Percentiles rank a stretch among this genome's conserved stretches.
Evolutionary conservation across 192 early-diverging fungal genomes (phyloP).

Genomic region (Coemansia sp.): DNA sequence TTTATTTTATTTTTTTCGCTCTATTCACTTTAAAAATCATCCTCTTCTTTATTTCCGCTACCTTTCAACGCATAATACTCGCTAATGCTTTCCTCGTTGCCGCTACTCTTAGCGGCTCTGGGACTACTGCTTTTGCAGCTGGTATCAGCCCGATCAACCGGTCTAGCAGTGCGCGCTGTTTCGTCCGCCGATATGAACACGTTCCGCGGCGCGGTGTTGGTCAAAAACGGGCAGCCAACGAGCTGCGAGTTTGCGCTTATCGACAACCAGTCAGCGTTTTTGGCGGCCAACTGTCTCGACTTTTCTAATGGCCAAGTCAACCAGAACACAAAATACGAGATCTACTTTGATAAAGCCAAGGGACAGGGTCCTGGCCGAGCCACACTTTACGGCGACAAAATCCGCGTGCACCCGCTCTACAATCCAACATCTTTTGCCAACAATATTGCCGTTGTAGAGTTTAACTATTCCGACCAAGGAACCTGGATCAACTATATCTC

Average conservation of each 20-base stretch:
- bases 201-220: constrained; percentile 22
- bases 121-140: background rate
- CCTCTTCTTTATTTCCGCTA: background rate
- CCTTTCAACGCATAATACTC: background rate
- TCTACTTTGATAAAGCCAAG: constrained; percentile 22
- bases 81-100: background rate
- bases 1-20: background rate
- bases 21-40: background rate
- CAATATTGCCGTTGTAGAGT: constrained; percentile 43
- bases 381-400: constrained; percentile 1
- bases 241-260: constrained; percentile 53
- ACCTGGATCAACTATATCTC: constrained; percentile 29
- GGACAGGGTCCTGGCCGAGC: background rate
- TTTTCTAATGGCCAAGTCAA: constrained; percentile 16
- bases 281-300: constrained; percentile 42
- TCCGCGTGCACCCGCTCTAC: constrained; percentile 32
- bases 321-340: constrained; percentile 13
- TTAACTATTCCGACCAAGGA: background rate
- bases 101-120: background rate
- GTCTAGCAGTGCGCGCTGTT: background rate
- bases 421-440: constrained; percentile 31
- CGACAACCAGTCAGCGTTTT: constrained; percentile 32
- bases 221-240: constrained; percentile 38
- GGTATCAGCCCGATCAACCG: background rate
- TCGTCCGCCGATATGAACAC: constrained; percentile 5